These are phyloP conservation scores for Pistacia integerrima DNA, from an alignment of 345 rosid genomes.

Conservation along the genomic window DNA sequence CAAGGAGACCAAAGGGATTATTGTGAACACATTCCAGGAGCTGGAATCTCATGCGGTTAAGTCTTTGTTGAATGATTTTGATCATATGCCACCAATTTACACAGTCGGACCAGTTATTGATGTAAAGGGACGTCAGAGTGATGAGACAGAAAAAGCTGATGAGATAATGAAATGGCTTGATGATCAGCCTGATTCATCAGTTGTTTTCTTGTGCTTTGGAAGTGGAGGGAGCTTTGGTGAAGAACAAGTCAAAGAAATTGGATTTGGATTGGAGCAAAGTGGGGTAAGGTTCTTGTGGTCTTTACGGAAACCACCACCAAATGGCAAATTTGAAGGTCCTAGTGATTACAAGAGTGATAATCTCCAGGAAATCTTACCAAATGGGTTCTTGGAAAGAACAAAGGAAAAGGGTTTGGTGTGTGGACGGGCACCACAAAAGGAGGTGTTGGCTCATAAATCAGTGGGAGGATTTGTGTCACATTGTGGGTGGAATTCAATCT, in stretches of 20 bases:
- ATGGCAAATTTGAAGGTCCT: not conserved
- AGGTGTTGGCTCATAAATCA: conserved; percentile 18
- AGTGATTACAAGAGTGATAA: conserved; percentile 8
- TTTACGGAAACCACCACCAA: conserved; percentile 8
- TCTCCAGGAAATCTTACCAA: conserved; percentile 23
- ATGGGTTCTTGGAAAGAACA: conserved; percentile 32
- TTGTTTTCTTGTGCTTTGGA: conserved; percentile 48
- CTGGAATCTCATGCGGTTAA: no score
- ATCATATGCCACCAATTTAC: no score
- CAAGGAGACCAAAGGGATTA: no score
- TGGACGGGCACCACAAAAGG: conserved; percentile 45
- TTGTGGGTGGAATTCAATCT: conserved; percentile 45
- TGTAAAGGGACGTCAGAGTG: no score
- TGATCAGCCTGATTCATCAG: conserved; percentile 34
- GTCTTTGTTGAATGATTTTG: no score
- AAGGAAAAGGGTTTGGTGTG: not conserved
- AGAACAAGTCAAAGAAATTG: conserved; percentile 30
- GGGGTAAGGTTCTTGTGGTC: no score
- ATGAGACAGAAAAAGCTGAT: no score
- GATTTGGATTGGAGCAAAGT: no score
- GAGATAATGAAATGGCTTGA: not conserved
- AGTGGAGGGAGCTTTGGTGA: conserved; percentile 38
- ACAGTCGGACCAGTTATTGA: no score
- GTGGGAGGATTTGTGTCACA: conserved; percentile 47
- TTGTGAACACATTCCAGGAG: no score